Conservation (phyloP, 78 protist species). For the Protostelium mycophagum region DNA sequence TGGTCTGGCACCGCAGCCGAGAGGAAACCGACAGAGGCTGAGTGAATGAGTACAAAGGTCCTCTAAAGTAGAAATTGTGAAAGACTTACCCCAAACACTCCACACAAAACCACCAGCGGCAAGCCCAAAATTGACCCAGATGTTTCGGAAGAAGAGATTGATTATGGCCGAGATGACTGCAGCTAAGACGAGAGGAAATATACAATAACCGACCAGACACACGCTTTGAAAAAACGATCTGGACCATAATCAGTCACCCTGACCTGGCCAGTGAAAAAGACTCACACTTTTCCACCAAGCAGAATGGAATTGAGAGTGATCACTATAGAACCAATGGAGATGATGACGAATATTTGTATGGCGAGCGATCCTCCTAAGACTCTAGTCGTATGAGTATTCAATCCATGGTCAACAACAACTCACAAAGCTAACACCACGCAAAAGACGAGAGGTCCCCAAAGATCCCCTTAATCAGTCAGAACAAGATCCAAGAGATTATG, state of each 20-base stretch:
- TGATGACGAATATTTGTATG: slow-evolving; percentile 75
- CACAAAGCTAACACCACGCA: slow-evolving; percentile 75
- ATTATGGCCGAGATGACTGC: slow-evolving; percentile 25
- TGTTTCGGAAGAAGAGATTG: not conserved
- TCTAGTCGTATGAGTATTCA: not conserved
- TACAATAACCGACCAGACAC: slow-evolving; percentile 95
- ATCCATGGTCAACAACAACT: not conserved
- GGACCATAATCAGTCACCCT: not conserved
- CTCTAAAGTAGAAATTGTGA: not conserved
- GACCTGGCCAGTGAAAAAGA: not conserved
- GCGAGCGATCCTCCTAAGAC: not conserved
- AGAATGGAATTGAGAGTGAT: slow-evolving; percentile 86
- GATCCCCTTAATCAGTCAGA: slow-evolving; percentile 65
- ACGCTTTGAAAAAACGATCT: slow-evolving; percentile 90
- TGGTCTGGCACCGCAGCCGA: slow-evolving; percentile 26
- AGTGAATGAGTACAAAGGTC: no score
- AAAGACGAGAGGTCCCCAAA: slow-evolving; percentile 91
- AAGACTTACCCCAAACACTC: slow-evolving; percentile 38
- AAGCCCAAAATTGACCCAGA: slow-evolving; percentile 27
- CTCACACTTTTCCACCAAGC: slow-evolving; percentile 84
- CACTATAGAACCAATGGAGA: slow-evolving; percentile 86
- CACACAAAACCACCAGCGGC: slow-evolving; percentile 25
- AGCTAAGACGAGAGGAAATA: slow-evolving; percentile 77
- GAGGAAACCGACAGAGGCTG: slow-evolving; percentile 59
- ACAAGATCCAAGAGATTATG: no score